Percentiles rank a stretch among this genome's conserved stretches.
Conservation (phyloP, 139 green algal species). For the Ulvella scutata region DNA sequence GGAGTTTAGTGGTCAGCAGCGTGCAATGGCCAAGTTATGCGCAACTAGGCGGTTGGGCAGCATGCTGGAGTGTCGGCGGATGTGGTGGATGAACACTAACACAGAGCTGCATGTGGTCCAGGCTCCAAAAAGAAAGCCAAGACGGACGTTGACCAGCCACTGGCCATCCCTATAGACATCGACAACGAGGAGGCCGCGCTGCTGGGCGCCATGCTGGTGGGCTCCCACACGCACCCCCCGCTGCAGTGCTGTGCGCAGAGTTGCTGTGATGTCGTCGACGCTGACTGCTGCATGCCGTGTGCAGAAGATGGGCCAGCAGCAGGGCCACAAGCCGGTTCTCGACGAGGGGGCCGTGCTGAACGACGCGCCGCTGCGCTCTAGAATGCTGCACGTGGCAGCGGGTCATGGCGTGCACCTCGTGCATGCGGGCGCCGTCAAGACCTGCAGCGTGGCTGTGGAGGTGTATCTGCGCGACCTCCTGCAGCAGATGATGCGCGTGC, state of each 20-base stretch:
- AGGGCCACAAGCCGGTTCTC: neutral
- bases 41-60: too few relatives aligned
- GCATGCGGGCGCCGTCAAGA: neutral
- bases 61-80: too few relatives aligned
- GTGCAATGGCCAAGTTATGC: too few relatives aligned
- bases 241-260: too few relatives aligned
- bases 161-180: neutral
- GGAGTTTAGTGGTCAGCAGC: too few relatives aligned
- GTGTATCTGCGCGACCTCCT: neutral
- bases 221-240: too few relatives aligned
- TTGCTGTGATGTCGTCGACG: too few relatives aligned
- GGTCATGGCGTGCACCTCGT: neutral
- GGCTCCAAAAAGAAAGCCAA: neutral
- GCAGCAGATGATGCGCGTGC: neutral
- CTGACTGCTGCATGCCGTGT: too few relatives aligned
- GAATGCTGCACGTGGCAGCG: neutral
- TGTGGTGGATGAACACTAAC: too few relatives aligned
- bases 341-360: neutral
- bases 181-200: neutral
- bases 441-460: conserved; percentile 1
- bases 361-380: neutral
- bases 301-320: conserved; percentile 1
- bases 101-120: neutral
- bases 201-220: neutral
- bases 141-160: neutral